Evolutionary conservation across 1,284 basidiomycete species (phyloP).

Genomic region (Cutaneotrichosporon cavernicola): DNA sequence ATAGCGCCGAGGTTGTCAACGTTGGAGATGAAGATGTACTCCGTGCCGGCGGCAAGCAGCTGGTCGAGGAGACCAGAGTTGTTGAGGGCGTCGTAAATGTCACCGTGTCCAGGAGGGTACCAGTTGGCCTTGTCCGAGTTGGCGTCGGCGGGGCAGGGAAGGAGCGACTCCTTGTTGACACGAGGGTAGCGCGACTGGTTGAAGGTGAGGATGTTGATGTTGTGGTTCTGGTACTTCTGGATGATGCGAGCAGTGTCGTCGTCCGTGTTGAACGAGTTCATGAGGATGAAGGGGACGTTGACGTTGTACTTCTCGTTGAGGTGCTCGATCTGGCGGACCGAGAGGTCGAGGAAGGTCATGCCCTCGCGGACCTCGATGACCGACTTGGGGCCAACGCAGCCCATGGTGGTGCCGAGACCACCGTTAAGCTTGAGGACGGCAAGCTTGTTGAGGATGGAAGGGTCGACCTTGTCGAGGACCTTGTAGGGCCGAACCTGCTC

Average conservation of each 20-base stretch:
- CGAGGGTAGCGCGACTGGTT: constrained; percentile 99
- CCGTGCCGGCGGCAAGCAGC: constrained; percentile 91
- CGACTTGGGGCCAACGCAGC: constrained; percentile 65
- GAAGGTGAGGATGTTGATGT: constrained; percentile 83
- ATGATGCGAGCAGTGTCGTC: constrained; percentile 96
- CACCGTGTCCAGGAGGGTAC: constrained; percentile 99
- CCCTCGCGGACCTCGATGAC: constrained; percentile 91
- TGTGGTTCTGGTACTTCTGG: constrained; percentile 98
- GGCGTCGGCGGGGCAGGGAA: constrained; percentile 82
- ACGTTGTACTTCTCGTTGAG: constrained; percentile 62
- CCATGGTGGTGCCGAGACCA: constrained; percentile 74
- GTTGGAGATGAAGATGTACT: constrained; percentile 99
- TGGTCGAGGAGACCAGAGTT: constrained; percentile 97
- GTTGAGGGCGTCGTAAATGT: constrained; percentile 60
- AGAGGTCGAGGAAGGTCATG: constrained; percentile 99
- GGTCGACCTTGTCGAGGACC: constrained; percentile 65
- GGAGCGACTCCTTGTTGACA: constrained; percentile 90
- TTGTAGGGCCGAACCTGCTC: constrained; percentile 92
- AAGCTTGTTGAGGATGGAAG: constrained; percentile 81
- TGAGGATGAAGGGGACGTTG: constrained; percentile 95
- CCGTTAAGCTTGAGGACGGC: constrained; percentile 99
- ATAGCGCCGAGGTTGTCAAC: constrained; percentile 98
- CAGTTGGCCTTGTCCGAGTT: constrained; percentile 92
- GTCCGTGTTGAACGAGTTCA: constrained; percentile 99
- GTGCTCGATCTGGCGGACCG: constrained; percentile 93